phyloP scores from a whole-genome alignment of 257 asterid genomes.

The Verbascum thapsus region DNA sequence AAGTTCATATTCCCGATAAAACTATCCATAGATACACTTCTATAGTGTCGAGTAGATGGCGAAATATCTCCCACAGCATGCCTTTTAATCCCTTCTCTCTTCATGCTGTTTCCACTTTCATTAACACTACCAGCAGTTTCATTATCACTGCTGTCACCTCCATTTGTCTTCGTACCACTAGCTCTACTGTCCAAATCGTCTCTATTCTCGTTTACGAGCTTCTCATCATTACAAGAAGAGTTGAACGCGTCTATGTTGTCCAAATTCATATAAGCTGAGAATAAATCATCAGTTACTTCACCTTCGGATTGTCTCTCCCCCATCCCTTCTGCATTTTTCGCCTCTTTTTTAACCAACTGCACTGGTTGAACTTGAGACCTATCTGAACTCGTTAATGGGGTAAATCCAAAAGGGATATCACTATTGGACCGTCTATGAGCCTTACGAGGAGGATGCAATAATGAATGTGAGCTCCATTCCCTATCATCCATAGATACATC shows the following conservation, averaged over 20 bases:
- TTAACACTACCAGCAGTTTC: slow-evolving; percentile 67
- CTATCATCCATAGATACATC: slow-evolving; percentile 63
- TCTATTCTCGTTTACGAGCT: slow-evolving; percentile 60
- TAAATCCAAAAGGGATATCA: slow-evolving; percentile 63
- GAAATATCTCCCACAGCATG: slow-evolving; percentile 61
- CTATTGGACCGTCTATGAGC: slow-evolving; percentile 68
- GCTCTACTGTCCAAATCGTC: slow-evolving; percentile 67
- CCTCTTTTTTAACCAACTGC: slow-evolving; percentile 54
- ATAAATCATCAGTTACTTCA: slow-evolving; percentile 58
- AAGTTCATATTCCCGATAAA: slow-evolving; percentile 57
- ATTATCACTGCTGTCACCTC: slow-evolving; percentile 56
- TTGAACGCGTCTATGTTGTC: slow-evolving; percentile 60
- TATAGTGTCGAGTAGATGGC: slow-evolving; percentile 54
- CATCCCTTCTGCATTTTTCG: slow-evolving; percentile 52
- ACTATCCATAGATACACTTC: slow-evolving; percentile 72
- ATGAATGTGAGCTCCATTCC: slow-evolving; percentile 41
- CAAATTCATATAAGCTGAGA: slow-evolving; percentile 62
- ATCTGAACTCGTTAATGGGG: slow-evolving; percentile 45
- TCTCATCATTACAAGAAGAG: slow-evolving; percentile 67
- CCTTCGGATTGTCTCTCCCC: slow-evolving; percentile 67
- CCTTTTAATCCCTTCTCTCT: slow-evolving; percentile 55
- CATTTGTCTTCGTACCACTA: slow-evolving; percentile 43
- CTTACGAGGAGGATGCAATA: slow-evolving; percentile 65
- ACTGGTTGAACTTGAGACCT: slow-evolving; percentile 45
- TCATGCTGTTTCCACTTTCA: slow-evolving; percentile 50